Percentiles rank a stretch among this genome's conserved stretches.
Conservation (phyloP, 2,329 filamentous ascomycete genomes). For the Cladosporium sp. region DNA sequence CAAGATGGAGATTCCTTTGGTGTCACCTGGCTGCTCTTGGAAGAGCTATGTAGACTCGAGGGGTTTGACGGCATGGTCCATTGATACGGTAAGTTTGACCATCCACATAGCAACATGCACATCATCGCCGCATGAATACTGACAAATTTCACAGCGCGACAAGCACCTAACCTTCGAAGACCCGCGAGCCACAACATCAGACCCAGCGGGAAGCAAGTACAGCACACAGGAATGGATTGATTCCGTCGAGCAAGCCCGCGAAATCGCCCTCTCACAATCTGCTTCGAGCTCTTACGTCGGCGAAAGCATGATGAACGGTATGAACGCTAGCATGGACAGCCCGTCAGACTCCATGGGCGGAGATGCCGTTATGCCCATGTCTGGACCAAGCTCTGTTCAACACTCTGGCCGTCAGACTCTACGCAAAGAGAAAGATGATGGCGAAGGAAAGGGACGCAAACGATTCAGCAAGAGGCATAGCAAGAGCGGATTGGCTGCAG, state of each 20-base stretch:
- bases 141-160: constrained; percentile 63
- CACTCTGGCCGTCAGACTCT: constrained; percentile 36
- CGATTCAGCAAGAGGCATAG: constrained; percentile 89
- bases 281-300: constrained; percentile 62
- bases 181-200: constrained; percentile 68
- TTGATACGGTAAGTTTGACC: constrained; percentile 78
- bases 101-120: background rate
- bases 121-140: background rate
- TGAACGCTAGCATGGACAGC: constrained; percentile 65
- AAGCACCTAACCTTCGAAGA: constrained; percentile 94
- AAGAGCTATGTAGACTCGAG: constrained; percentile 81
- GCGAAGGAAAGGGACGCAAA: constrained; percentile 55
- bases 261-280: constrained; percentile 76
- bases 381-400: constrained; percentile 25
- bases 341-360: constrained; percentile 72
- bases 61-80: constrained; percentile 81
- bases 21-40: constrained; percentile 74
- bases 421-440: constrained; percentile 47
- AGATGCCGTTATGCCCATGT: constrained; percentile 38
- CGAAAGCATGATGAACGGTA: constrained; percentile 47
- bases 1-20: constrained; percentile 86
- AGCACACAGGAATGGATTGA: constrained; percentile 92
- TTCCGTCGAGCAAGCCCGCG: constrained; percentile 79
- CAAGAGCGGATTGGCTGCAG: constrained; percentile 88
- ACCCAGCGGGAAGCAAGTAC: constrained; percentile 63